Evolutionary conservation across 768 basidiomycete genomes (phyloP).

Genomic region (Tylopilus felleus): DNA sequence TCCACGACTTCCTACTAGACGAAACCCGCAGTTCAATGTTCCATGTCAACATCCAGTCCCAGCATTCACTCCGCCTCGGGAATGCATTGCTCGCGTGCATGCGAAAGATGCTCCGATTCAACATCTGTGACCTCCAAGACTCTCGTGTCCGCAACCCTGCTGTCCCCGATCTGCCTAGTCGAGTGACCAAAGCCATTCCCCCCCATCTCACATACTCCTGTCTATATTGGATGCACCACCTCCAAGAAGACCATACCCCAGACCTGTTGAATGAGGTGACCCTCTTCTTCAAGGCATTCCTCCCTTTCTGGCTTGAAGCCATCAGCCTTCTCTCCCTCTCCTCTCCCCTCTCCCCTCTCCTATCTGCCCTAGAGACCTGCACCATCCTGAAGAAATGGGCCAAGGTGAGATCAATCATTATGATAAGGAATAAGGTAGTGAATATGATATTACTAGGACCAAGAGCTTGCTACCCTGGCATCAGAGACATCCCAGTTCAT

Average conservation of each 20-base stretch:
- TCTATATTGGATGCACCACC: not conserved
- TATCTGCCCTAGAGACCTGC: not conserved
- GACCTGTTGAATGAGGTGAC: not conserved
- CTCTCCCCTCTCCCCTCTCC: not conserved
- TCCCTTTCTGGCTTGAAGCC: conserved; percentile 33
- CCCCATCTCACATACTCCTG: too few species aligned
- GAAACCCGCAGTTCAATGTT: not conserved
- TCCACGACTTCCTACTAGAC: not conserved
- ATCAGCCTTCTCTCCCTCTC: conserved; percentile 18
- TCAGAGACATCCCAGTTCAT: too few species aligned
- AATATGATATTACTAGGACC: too few species aligned
- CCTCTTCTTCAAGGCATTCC: conserved; percentile 19
- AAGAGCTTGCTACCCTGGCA: too few species aligned
- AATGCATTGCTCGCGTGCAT: too few species aligned
- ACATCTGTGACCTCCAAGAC: too few species aligned
- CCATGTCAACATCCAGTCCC: not conserved
- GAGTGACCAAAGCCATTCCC: not conserved
- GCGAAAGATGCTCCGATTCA: too few species aligned
- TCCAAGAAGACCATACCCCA: not conserved
- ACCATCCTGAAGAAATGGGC: not conserved
- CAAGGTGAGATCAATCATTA: not conserved
- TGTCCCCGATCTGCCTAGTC: not conserved
- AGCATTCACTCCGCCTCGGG: not conserved
- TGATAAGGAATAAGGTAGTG: not conserved
- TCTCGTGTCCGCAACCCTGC: too few species aligned